Percentiles rank a stretch among this genome's conserved stretches.
Evolutionary conservation across 305 asterid species (phyloP).

Genomic region (Coffea humblotiana): DNA sequence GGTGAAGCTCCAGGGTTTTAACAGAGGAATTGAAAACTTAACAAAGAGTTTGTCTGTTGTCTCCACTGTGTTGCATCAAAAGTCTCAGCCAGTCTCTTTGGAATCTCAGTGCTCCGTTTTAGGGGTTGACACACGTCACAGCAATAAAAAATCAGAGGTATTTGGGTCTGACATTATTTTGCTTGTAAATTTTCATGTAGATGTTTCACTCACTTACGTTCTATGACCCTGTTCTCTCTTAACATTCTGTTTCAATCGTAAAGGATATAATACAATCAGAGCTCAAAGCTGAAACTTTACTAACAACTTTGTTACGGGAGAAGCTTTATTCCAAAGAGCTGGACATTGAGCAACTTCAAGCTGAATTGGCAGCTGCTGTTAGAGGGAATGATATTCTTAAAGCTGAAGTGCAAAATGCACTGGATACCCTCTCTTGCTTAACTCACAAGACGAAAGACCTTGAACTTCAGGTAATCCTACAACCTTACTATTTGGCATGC

Average conservation of each 20-base stretch:
- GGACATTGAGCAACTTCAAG: constrained; percentile 78
- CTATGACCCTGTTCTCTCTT: constrained; percentile 12
- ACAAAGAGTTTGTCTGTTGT: constrained; percentile 53
- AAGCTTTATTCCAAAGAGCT: constrained; percentile 81
- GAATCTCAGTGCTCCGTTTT: constrained; percentile 23
- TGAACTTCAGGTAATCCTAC: constrained; percentile 68
- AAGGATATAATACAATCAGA: constrained; percentile 65
- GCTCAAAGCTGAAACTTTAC: constrained; percentile 74
- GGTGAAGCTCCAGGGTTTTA: constrained; percentile 91
- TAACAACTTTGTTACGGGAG: constrained; percentile 77
- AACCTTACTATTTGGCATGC: background rate
- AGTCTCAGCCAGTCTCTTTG: constrained; percentile 24
- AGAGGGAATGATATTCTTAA: constrained; percentile 78
- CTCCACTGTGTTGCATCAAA: constrained; percentile 53
- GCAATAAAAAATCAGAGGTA: constrained; percentile 56
- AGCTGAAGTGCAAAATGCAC: constrained; percentile 78
- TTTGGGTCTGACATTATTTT: constrained; percentile 15
- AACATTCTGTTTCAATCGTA: constrained; percentile 27
- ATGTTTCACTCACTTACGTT: constrained; percentile 3
- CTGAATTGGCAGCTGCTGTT: constrained; percentile 89
- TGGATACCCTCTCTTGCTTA: constrained; percentile 69
- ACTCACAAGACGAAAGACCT: constrained; percentile 83
- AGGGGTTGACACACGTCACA: constrained; percentile 33
- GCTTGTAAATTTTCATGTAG: background rate
- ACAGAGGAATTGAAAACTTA: constrained; percentile 70